These are phyloP conservation scores for Takakia lepidozioides DNA, from an alignment of 225 moss, liverwort and hornwort species.

Conservation along the genomic window DNA sequence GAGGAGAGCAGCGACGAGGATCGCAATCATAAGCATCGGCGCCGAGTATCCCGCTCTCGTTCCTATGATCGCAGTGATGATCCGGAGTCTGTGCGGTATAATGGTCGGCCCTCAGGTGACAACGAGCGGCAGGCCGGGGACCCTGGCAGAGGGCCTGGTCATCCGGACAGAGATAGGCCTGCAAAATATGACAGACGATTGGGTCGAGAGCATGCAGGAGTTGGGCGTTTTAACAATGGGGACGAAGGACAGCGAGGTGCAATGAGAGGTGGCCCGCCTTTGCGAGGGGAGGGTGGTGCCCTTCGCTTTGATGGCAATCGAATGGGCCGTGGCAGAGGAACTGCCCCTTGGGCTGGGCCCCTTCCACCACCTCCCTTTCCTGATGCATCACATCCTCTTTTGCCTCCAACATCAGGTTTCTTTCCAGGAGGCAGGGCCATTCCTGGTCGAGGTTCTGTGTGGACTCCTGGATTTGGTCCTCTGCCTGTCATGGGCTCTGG, in stretches of 20 bases:
- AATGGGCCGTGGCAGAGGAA: conserved; percentile 79
- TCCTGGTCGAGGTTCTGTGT: conserved; percentile 64
- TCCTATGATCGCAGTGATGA: conserved; percentile 80
- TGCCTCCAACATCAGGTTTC: conserved; percentile 62
- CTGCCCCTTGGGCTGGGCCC: conserved; percentile 66
- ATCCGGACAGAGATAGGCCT: conserved; percentile 54
- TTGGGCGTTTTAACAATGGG: conserved; percentile 57
- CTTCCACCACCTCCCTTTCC: conserved; percentile 63
- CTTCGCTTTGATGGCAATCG: conserved; percentile 66
- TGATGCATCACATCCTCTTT: conserved; percentile 62
- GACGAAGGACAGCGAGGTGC: conserved; percentile 65
- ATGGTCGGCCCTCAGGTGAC: conserved; percentile 58
- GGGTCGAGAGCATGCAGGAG: conserved; percentile 69
- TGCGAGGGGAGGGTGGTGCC: conserved; percentile 63
- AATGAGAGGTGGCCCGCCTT: conserved; percentile 52
- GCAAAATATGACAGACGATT: conserved; percentile 69
- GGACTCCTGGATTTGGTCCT: conserved; percentile 63
- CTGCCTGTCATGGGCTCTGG: conserved; percentile 76
- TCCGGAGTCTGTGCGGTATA: conserved; percentile 42
- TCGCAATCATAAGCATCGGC: conserved; percentile 95
- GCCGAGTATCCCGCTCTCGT: conserved; percentile 80
- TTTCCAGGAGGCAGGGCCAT: conserved; percentile 75
- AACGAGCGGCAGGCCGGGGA: conserved; percentile 54
- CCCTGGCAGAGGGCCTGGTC: conserved; percentile 47
- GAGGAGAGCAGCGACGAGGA: conserved; percentile 91